Conservation (phyloP, 2,329 filamentous ascomycete genomes). For the Cytospora paraplurivora region DNA sequence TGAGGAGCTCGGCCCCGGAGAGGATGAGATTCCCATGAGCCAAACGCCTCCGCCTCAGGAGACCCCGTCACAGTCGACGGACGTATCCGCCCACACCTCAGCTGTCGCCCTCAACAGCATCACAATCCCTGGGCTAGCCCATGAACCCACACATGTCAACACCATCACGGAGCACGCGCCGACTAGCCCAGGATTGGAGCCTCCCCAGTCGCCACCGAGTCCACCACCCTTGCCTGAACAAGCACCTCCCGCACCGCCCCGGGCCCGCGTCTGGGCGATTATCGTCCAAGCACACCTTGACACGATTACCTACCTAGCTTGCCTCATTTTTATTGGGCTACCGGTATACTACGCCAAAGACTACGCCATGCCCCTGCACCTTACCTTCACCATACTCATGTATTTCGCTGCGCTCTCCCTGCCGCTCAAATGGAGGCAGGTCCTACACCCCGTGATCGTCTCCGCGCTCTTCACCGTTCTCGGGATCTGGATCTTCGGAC, state of each 20-base stretch:
- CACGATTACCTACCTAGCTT: conserved; percentile 43
- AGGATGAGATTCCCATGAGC: conserved; percentile 52
- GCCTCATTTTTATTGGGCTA: conserved; percentile 55
- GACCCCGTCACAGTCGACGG: conserved; percentile 25
- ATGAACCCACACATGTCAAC: conserved; percentile 19
- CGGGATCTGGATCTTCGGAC: conserved; percentile 54
- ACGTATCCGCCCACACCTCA: conserved; percentile 18
- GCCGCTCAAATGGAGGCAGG: conserved; percentile 50
- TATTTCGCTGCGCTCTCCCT: conserved; percentile 55
- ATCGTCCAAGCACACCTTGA: conserved; percentile 50
- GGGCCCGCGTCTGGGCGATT: conserved; percentile 54
- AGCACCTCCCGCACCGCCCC: conserved; percentile 45
- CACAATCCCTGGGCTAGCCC: conserved; percentile 27
- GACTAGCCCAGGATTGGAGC: conserved; percentile 29
- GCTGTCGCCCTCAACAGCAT: conserved; percentile 29
- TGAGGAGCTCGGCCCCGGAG: conserved; percentile 50
- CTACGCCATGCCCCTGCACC: conserved; percentile 54
- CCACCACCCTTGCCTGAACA: conserved; percentile 40
- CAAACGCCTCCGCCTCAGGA: conserved; percentile 33
- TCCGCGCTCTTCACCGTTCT: conserved; percentile 57
- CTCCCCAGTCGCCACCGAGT: conserved; percentile 30
- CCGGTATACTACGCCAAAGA: conserved; percentile 56
- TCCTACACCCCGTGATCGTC: conserved; percentile 61
- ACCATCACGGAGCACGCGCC: conserved; percentile 4
- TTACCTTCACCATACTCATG: conserved; percentile 51